Percentiles rank a stretch among this genome's conserved stretches.
Conservation (phyloP, 768 basidiomycete genomes). For the Tricholoma bakamatsutake region DNA sequence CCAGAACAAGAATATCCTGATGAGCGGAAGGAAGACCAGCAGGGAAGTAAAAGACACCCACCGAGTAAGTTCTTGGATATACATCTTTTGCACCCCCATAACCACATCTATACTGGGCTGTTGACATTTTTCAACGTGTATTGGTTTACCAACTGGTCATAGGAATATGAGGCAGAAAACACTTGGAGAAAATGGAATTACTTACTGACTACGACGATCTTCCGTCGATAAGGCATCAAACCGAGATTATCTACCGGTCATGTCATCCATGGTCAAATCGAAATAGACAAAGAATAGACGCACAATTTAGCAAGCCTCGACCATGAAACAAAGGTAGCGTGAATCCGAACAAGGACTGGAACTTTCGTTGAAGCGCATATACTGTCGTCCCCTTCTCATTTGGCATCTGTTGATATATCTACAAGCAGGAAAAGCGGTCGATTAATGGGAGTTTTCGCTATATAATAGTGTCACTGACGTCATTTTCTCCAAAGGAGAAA, state of each 20-base stretch:
- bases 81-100: constrained; percentile 69
- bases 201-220: constrained; percentile 95
- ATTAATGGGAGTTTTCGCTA: neutral
- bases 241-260: constrained; percentile 76
- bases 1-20: neutral
- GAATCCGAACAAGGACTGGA: constrained; percentile 91
- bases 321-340: constrained; percentile 98
- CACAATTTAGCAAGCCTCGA: constrained; percentile 90
- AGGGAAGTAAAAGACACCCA: constrained; percentile 28
- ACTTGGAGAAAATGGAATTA: constrained; percentile 17
- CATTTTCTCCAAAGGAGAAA: constrained; percentile 98
- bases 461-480: constrained; percentile 47
- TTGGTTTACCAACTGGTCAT: constrained; percentile 77
- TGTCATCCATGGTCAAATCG: neutral
- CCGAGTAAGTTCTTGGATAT: constrained; percentile 92
- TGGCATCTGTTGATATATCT: constrained; percentile 98
- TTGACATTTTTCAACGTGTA: constrained; percentile 68
- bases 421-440: neutral
- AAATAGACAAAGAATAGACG: constrained; percentile 16
- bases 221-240: constrained; percentile 90
- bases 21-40: neutral
- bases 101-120: constrained; percentile 82
- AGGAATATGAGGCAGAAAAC: neutral
- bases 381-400: constrained; percentile 90
- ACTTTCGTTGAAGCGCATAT: constrained; percentile 82